Conservation (phyloP, 768 basidiomycete genomes). For the Hygrocybe punicea region DNA sequence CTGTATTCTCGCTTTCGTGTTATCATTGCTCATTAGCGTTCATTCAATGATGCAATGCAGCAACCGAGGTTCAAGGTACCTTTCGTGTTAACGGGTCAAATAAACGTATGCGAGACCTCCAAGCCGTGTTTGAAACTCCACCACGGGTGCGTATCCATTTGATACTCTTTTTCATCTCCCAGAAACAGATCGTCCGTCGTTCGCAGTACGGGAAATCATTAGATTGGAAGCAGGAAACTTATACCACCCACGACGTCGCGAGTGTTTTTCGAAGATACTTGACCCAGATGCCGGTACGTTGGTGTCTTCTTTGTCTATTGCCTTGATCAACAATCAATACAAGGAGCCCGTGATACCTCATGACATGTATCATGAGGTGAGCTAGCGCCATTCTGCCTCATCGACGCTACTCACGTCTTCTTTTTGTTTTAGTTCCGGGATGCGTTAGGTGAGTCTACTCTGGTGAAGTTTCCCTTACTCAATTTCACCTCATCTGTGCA, state of each 20-base stretch:
- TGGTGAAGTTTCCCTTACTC: not conserved
- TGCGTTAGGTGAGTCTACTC: conserved; percentile 53
- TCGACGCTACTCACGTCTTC: conserved; percentile 13
- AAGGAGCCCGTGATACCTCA: conserved; percentile 95
- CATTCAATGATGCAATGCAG: conserved; percentile 31
- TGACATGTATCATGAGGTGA: conserved; percentile 81
- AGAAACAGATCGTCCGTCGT: conserved; percentile 2
- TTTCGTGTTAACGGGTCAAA: conserved; percentile 96
- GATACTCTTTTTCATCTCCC: conserved; percentile 1
- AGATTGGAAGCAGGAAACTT: conserved; percentile 83
- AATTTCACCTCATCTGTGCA: conserved; percentile 29
- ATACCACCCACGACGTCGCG: conserved; percentile 95
- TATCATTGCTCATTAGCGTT: not conserved
- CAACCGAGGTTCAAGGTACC: conserved; percentile 88
- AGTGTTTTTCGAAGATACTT: conserved; percentile 95
- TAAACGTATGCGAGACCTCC: conserved; percentile 94
- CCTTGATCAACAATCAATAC: conserved; percentile 5
- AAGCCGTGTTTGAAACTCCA: conserved; percentile 83
- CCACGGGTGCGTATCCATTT: conserved; percentile 58
- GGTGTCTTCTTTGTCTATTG: conserved; percentile 5
- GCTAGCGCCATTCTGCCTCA: conserved; percentile 30
- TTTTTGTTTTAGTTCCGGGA: conserved; percentile 63
- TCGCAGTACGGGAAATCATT: conserved; percentile 87
- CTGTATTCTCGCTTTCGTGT: conserved; percentile 12
- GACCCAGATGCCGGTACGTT: conserved; percentile 91